Conservation (phyloP, 116 monocot species). For the Cymodocea nodosa region DNA sequence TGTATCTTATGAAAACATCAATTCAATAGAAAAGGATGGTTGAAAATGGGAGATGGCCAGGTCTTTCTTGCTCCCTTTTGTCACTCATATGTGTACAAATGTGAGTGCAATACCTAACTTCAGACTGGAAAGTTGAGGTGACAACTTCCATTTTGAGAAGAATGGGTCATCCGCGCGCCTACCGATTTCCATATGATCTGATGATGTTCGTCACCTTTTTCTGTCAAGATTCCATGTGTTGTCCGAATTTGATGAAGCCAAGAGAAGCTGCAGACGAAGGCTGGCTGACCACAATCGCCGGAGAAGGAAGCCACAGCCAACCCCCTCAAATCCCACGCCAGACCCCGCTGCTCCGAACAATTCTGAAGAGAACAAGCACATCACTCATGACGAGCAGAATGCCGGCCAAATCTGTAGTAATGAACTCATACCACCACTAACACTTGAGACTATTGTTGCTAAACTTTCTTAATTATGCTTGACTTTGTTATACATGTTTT, state of each 20-base stretch:
- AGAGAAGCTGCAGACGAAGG: slow-evolving; percentile 50
- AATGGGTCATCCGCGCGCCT: not conserved
- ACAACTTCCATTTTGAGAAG: not conserved
- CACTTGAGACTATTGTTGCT: too few relatives aligned
- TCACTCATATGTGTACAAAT: too few relatives aligned
- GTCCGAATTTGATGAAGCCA: slow-evolving; percentile 52
- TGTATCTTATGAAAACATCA: too few relatives aligned
- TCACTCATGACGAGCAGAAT: not conserved
- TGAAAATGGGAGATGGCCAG: too few relatives aligned
- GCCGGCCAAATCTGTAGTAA: slow-evolving; percentile 5
- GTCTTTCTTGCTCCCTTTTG: too few relatives aligned
- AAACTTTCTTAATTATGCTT: not conserved
- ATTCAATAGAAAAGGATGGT: too few relatives aligned
- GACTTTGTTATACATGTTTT: too few relatives aligned
- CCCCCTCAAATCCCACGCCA: slow-evolving; percentile 4
- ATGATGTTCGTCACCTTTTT: not conserved
- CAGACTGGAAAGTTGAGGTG: too few relatives aligned
- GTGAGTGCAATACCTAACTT: too few relatives aligned
- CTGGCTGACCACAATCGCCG: slow-evolving; percentile 59
- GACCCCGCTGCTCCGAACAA: slow-evolving; percentile 1
- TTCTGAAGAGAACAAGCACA: slow-evolving; percentile 4
- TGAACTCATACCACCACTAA: not conserved
- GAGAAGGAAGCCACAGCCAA: slow-evolving; percentile 37
- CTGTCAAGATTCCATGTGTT: slow-evolving; percentile 43
- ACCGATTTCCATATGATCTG: not conserved